Percentiles rank a stretch among this genome's conserved stretches.
These are phyloP conservation scores for Russula ochroleuca DNA, from an alignment of 768 basidiomycete species.

Conservation along the genomic window DNA sequence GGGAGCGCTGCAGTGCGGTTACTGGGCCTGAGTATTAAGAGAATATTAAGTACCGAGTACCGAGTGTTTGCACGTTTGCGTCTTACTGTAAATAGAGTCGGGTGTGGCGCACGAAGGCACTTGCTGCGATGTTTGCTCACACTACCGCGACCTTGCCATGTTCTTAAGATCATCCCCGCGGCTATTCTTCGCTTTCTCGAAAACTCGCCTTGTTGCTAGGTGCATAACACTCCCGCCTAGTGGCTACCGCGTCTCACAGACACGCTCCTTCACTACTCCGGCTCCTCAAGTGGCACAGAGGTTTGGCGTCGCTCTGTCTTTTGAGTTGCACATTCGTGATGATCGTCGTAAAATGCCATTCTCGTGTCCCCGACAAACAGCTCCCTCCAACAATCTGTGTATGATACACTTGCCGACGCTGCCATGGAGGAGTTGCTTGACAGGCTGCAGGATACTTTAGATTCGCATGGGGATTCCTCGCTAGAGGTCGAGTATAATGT, in stretches of 20 bases:
- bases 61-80: too few relatives aligned
- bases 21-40: too few relatives aligned
- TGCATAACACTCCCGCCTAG: not conserved
- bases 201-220: not conserved
- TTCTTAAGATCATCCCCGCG: conserved; percentile 8
- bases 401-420: conserved; percentile 66
- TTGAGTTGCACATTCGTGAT: conserved; percentile 9
- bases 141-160: conserved; percentile 3
- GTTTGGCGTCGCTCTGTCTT: conserved; percentile 10
- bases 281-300: conserved; percentile 18
- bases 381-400: conserved; percentile 34
- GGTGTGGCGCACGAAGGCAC: not conserved
- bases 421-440: conserved; percentile 78
- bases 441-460: conserved; percentile 67
- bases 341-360: not conserved
- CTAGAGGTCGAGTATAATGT: conserved; percentile 83
- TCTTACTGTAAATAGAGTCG: not conserved
- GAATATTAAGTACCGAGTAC: too few relatives aligned
- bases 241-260: not conserved
- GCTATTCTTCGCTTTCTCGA: conserved; percentile 4
- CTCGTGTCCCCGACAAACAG: conserved; percentile 3
- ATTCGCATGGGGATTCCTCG: conserved; percentile 47
- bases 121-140: not conserved
- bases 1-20: not conserved
- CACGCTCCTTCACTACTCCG: conserved; percentile 10